A percentile compares a stretch with the other conserved stretches of the same genome.
Evolutionary conservation across 352 stramenopile species (phyloP).

Genomic region (Stramenopiles sp.): DNA sequence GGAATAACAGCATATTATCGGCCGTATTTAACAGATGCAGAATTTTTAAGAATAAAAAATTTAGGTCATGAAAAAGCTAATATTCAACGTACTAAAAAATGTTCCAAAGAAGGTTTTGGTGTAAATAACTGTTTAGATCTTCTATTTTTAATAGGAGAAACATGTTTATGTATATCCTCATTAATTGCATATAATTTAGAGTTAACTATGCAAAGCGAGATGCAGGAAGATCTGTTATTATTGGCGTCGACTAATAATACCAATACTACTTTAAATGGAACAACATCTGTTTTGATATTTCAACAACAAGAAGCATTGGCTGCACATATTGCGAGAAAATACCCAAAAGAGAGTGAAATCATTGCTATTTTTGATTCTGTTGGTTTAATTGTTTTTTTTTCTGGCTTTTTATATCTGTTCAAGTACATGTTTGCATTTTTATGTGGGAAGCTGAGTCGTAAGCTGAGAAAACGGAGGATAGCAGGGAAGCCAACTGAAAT

Average conservation of each 20-base stretch:
- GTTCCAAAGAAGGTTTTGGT: background rate
- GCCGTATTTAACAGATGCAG: background rate
- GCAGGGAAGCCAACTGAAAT: too few species aligned
- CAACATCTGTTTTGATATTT: background rate
- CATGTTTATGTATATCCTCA: background rate
- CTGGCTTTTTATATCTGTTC: background rate
- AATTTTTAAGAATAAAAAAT: background rate
- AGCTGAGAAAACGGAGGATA: too few species aligned
- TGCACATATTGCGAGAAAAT: background rate
- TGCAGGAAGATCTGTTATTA: background rate
- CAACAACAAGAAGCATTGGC: background rate
- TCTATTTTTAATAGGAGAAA: background rate
- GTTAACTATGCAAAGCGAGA: background rate
- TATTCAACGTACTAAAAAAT: constrained; percentile 5
- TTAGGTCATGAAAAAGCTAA: background rate
- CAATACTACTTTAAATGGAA: background rate
- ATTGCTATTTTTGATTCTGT: background rate
- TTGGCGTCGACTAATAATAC: background rate
- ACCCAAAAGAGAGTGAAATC: background rate
- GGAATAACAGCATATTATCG: background rate
- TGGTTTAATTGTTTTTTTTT: background rate
- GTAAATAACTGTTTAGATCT: background rate
- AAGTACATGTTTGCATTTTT: background rate
- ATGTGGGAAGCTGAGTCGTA: too few species aligned
- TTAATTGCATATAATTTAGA: background rate